phyloP scores from a whole-genome alignment of 768 basidiomycete genomes.

The Amanita rubescens region DNA sequence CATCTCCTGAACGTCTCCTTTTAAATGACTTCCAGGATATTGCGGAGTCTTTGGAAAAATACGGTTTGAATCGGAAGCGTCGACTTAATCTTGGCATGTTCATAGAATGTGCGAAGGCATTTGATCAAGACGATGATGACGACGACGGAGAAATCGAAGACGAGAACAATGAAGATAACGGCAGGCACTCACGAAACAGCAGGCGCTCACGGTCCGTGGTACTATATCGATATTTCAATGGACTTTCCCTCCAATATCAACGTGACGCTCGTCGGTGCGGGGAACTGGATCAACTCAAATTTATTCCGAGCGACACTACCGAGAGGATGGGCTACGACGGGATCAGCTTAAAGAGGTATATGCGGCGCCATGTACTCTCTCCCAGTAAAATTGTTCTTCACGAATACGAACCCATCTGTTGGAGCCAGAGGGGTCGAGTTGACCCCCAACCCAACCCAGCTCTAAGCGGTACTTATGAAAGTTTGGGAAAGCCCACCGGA shows the following conservation, averaged over 20 bases:
- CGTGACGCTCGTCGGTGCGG: constrained; percentile 19
- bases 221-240: constrained; percentile 24
- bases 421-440: constrained; percentile 38
- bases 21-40: constrained; percentile 21
- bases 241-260: constrained; percentile 23
- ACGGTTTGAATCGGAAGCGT: constrained; percentile 24
- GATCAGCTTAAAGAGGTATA: constrained; percentile 17
- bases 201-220: constrained; percentile 18
- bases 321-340: constrained; percentile 12
- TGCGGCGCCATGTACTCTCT: constrained; percentile 22
- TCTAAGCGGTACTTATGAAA: constrained; percentile 21
- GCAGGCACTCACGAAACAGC: constrained; percentile 15
- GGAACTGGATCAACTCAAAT: constrained; percentile 25
- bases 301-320: constrained; percentile 30
- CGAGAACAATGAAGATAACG: constrained; percentile 7
- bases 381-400: constrained; percentile 31
- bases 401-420: constrained; percentile 34
- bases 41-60: constrained; percentile 17
- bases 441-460: constrained; percentile 24
- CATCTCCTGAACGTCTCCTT: constrained; percentile 24
- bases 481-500: constrained; percentile 31
- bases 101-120: constrained; percentile 25
- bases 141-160: not conserved
- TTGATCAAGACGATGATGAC: constrained; percentile 14
- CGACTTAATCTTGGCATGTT: constrained; percentile 28